Conservation (phyloP, 1,284 basidiomycete species). For the Cryptococcus sp. region DNA sequence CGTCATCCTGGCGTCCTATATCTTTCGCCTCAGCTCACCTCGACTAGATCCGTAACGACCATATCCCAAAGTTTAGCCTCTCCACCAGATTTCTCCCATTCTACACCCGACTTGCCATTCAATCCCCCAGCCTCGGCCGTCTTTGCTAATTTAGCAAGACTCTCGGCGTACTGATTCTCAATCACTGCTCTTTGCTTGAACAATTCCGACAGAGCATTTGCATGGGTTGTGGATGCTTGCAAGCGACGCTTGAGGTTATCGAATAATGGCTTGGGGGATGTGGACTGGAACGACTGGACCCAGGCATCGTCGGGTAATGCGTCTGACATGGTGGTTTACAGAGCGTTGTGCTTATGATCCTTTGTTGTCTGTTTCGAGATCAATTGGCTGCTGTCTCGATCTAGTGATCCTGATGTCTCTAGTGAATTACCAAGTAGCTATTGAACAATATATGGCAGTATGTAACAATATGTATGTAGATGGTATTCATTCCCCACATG, state of each 20-base stretch:
- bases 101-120: slow-evolving; percentile 29
- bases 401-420: too few relatives aligned
- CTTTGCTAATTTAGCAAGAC: slow-evolving; percentile 50
- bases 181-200: slow-evolving; percentile 51
- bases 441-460: too few relatives aligned
- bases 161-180: slow-evolving; percentile 51
- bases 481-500: too few relatives aligned
- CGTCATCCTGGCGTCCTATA: background rate
- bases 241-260: slow-evolving; percentile 34
- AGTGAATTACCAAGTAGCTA: too few relatives aligned
- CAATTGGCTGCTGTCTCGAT: too few relatives aligned
- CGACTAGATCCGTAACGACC: slow-evolving; percentile 38
- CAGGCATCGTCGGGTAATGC: slow-evolving; percentile 39
- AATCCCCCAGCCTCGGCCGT: slow-evolving; percentile 39
- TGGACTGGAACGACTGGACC: slow-evolving; percentile 34
- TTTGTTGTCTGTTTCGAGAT: too few relatives aligned
- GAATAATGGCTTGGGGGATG: slow-evolving; percentile 36
- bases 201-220: slow-evolving; percentile 49
- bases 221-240: slow-evolving; percentile 35
- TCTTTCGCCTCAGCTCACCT: slow-evolving; percentile 28
- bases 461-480: too few relatives aligned
- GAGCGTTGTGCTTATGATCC: too few relatives aligned
- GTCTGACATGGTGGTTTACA: slow-evolving; percentile 23
- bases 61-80: slow-evolving; percentile 40
- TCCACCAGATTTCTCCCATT: slow-evolving; percentile 37